Percentiles rank a stretch among this genome's conserved stretches.
Evolutionary conservation across 192 early-diverging fungal genomes (phyloP).

Genomic region (Gamsiella multidivaricata): DNA sequence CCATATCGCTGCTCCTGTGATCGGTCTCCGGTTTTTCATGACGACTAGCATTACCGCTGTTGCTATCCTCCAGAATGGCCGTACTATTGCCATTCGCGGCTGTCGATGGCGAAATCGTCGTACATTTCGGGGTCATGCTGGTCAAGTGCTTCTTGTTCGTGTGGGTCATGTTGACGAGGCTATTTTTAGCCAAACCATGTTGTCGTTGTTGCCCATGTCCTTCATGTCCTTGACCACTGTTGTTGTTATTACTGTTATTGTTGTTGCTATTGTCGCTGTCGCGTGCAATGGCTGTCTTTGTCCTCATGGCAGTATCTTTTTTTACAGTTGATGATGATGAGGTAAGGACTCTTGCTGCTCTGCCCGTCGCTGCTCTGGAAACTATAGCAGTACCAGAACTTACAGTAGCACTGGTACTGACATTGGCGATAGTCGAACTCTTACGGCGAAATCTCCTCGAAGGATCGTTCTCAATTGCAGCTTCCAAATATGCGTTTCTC

Average conservation of each 20-base stretch:
- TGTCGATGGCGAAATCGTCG: slow-evolving; percentile 8
- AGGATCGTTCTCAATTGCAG: slow-evolving; percentile 51
- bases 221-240: neutral
- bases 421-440: neutral
- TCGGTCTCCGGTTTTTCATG: neutral
- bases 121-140: slow-evolving; percentile 22
- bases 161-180: slow-evolving; percentile 27
- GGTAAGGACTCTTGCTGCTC: too few species aligned
- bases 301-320: too few species aligned
- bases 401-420: too few species aligned
- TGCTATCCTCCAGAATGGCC: neutral
- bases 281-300: too few species aligned
- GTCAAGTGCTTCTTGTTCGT: slow-evolving; percentile 33
- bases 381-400: too few species aligned
- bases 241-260: slow-evolving; percentile 1
- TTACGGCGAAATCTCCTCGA: slow-evolving; percentile 39
- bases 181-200: slow-evolving; percentile 43
- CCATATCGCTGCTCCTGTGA: neutral
- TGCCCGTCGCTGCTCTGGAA: too few species aligned
- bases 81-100: neutral
- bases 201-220: neutral
- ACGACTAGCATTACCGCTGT: neutral
- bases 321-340: too few species aligned
- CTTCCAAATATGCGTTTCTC: slow-evolving; percentile 40
- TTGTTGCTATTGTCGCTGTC: neutral